Percentiles rank a stretch among this genome's conserved stretches.
Evolutionary conservation across 75 land plant species (phyloP).

Genomic region (Larix kaempferi): DNA sequence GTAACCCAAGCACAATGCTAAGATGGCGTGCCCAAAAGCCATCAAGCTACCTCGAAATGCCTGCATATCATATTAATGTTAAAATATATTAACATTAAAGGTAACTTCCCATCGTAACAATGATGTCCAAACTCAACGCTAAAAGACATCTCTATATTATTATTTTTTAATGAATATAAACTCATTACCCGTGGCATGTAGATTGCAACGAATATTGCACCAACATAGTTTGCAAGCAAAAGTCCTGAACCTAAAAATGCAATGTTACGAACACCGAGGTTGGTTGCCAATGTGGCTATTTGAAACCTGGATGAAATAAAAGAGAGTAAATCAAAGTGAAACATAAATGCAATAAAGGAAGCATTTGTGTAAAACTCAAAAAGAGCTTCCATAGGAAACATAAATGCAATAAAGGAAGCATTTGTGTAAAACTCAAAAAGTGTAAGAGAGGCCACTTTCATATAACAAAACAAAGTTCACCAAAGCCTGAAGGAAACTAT

Average conservation of each 20-base stretch:
- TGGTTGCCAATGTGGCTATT: conserved; percentile 95
- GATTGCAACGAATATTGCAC: conserved; percentile 69
- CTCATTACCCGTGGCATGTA: conserved; percentile 73
- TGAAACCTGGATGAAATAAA: conserved; percentile 47
- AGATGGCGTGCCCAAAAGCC: neutral
- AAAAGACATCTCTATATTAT: too few species aligned
- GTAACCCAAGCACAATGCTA: neutral
- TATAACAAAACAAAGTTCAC: too few species aligned
- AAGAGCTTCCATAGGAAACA: too few species aligned
- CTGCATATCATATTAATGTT: neutral
- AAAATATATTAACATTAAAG: neutral
- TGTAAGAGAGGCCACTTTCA: too few species aligned
- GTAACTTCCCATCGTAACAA: neutral
- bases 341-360: too few species aligned
- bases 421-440: too few species aligned
- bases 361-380: too few species aligned
- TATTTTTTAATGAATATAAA: neutral
- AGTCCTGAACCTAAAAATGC: conserved; percentile 90
- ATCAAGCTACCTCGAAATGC: neutral
- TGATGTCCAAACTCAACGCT: too few species aligned
- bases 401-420: too few species aligned
- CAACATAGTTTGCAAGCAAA: conserved; percentile 76
- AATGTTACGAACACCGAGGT: conserved; percentile 90
- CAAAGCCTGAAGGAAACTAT: too few species aligned
- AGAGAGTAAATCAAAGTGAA: neutral